Evolutionary conservation across 1,139 yeast genomes (phyloP).

Genomic region (Geotrichum fermentans): DNA sequence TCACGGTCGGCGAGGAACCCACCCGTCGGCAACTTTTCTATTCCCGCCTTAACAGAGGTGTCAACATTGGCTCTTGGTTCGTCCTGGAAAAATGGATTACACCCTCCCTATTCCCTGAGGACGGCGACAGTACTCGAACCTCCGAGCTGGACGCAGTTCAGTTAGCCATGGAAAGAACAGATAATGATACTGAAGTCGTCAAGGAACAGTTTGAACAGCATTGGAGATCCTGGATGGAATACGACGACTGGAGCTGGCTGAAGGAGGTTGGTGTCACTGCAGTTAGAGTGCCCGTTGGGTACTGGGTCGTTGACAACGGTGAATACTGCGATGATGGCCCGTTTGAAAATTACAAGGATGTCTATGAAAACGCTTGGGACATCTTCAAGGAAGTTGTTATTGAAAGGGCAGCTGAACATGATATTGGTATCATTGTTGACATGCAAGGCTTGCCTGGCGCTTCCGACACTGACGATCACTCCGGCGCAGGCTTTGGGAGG

Average conservation of each 20-base stretch:
- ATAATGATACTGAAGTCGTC: constrained; percentile 48
- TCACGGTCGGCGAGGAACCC: constrained; percentile 38
- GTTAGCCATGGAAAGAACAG: constrained; percentile 45
- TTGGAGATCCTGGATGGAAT: constrained; percentile 60
- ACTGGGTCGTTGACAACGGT: constrained; percentile 75
- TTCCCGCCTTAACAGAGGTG: constrained; percentile 70
- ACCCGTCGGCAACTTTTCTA: constrained; percentile 53
- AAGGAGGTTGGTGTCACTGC: constrained; percentile 61
- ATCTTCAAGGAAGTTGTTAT: constrained; percentile 48
- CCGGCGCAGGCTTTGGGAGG: constrained; percentile 58
- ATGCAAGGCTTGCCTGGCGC: constrained; percentile 89
- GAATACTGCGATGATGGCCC: constrained; percentile 55
- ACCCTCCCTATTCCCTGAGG: constrained; percentile 59
- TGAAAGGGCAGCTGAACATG: constrained; percentile 49
- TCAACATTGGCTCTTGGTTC: constrained; percentile 78
- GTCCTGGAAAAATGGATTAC: constrained; percentile 60
- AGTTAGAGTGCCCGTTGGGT: constrained; percentile 81
- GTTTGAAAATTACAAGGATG: constrained; percentile 50
- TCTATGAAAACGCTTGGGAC: constrained; percentile 69
- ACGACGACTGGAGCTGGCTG: constrained; percentile 77
- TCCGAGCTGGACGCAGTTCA: constrained; percentile 72
- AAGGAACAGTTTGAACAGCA: constrained; percentile 55
- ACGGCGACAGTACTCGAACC: constrained; percentile 44
- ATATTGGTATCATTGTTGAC: constrained; percentile 73
- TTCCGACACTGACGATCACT: constrained; percentile 77